Evolutionary conservation across 352 stramenopile genomes (phyloP), one percentile per base, ranked within the genome.

Genomic region (Globisporangium solare): DNA sequence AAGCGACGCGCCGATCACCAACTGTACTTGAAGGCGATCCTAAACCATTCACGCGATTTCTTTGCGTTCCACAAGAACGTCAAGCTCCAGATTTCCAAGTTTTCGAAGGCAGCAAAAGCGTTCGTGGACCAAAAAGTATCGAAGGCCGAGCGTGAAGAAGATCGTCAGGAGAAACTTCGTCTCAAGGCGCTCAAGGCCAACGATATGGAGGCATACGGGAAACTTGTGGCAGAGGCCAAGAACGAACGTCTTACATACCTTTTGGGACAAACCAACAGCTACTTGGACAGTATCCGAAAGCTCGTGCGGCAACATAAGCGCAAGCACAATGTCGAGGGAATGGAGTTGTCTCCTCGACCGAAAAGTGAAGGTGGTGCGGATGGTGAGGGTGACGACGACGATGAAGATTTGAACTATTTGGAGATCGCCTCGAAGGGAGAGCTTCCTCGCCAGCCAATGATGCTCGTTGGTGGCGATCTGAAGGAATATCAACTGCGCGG

Each of bases 401-500:
- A 95, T 24, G 82, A 92, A 39, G 85, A 95, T 32, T 51, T 94
- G 17, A 91, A 95, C 59, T 92, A 94, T 54, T 65, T 95, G 13
- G 83, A 90, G 52, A 79, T 94, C 45, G 86, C 86, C 12, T 87
- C 79, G 4, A 92, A 92, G 69, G 83, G 83, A 4, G 83, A 95
- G 54, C 61, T 94, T 27, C 83, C 86, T 31, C 79, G 86, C 10
- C 96, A 99, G 79, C 97, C 96, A 0, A 82, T 86, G 58, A 98
- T 96, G 82, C 97, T 99, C 24, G 94, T 98, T 48, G 95, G 95
- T 65, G 97, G 97, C 6, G 87, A 92, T 49, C 66, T 99, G 55
- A 98, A 98, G 56, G 85, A 97, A 51, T 99, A 99, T 67, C 97
- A 99, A 73, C 56, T 99, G 46, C 95, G 98, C 55, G 97, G 97